phyloP scores from a whole-genome alignment of 306 rosid genomes.

The Cicer pinnatifidum region DNA sequence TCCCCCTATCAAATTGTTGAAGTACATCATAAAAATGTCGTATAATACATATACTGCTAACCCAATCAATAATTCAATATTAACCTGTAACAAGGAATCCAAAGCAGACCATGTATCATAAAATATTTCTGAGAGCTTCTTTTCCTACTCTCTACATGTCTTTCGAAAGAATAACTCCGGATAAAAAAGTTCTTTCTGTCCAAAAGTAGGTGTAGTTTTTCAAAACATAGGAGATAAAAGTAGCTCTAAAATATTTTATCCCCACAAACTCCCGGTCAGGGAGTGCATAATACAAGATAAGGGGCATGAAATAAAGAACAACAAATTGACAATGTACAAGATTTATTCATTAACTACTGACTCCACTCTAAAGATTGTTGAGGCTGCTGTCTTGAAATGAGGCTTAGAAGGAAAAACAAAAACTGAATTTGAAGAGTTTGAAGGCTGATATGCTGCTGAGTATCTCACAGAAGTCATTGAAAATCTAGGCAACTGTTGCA shows the following conservation, averaged over 20 bases:
- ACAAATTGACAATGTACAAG: constrained; percentile 28
- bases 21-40: background rate
- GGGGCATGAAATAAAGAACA: background rate
- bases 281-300: no score
- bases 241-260: no score
- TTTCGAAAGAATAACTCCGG: no score
- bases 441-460: constrained; percentile 76
- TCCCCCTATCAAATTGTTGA: no score
- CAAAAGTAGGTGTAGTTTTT: no score
- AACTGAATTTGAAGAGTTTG: constrained; percentile 54
- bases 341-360: constrained; percentile 59
- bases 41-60: background rate
- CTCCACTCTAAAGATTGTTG: constrained; percentile 52
- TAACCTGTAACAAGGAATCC: constrained; percentile 15
- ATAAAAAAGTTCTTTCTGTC: no score
- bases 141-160: no score
- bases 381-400: constrained; percentile 58
- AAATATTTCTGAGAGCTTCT: no score
- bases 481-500: constrained; percentile 80
- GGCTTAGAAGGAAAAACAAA: constrained; percentile 90
- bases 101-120: background rate
- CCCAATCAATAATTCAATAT: constrained; percentile 1
- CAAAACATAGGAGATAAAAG: no score
- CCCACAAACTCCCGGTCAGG: no score
- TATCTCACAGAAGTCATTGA: constrained; percentile 76